These are phyloP conservation scores for Ganoderma multipileum DNA, from an alignment of 1,284 basidiomycete genomes.

Conservation along the genomic window DNA sequence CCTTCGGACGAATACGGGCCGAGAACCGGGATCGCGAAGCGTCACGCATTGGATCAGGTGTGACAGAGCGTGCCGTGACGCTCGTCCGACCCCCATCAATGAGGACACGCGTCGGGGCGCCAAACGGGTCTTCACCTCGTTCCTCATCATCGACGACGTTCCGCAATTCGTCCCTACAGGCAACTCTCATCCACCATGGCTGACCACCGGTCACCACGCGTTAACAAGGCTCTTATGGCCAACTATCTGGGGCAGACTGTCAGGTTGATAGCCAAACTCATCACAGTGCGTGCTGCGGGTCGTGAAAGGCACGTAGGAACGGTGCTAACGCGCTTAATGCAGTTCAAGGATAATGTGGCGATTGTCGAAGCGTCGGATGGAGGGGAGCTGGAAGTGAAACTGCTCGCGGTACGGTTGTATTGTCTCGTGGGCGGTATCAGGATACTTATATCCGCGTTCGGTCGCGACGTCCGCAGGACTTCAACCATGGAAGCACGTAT, in stretches of 20 bases:
- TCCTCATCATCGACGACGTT: background rate
- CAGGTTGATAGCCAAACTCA: conserved; percentile 75
- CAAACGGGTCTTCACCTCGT: background rate
- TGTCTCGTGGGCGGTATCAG: background rate
- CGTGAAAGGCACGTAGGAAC: background rate
- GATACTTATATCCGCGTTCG: background rate
- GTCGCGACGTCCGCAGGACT: conserved; percentile 45
- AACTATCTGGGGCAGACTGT: conserved; percentile 66
- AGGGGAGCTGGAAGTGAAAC: conserved; percentile 65
- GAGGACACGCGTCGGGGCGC: background rate
- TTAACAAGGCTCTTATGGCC: conserved; percentile 68
- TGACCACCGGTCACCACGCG: conserved; percentile 61
- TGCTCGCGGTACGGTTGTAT: conserved; percentile 20
- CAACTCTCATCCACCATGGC: conserved; percentile 37
- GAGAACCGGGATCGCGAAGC: background rate
- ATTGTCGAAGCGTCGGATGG: conserved; percentile 77
- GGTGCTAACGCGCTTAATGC: background rate
- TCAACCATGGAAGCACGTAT: conserved; percentile 59
- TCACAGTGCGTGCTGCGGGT: conserved; percentile 54
- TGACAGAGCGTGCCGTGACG: conserved; percentile 6
- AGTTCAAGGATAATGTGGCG: conserved; percentile 64
- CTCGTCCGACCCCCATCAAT: background rate
- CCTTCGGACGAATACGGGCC: background rate
- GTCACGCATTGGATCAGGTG: background rate
- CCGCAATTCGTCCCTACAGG: background rate